Percentiles rank a stretch among this genome's conserved stretches.
Conservation (phyloP, 129 eudicot genomes). For the Escallonia herrerae region DNA sequence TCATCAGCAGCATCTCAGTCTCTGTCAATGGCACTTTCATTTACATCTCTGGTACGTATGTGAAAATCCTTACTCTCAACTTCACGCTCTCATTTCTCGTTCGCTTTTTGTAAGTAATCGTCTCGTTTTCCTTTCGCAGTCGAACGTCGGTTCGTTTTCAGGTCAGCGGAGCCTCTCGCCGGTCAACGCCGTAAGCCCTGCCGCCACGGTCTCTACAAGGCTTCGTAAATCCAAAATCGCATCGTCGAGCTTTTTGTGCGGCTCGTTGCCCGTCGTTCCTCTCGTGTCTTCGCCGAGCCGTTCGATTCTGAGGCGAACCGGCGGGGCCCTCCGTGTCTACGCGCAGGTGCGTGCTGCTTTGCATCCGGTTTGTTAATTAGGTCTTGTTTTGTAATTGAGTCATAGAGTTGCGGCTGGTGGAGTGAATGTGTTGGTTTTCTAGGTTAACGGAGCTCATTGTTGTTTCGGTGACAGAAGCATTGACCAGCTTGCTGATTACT, state of each 20-base stretch:
- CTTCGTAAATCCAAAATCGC: constrained; percentile 17
- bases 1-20: background rate
- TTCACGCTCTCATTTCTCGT: background rate
- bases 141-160: constrained; percentile 51
- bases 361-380: too few relatives aligned
- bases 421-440: too few relatives aligned
- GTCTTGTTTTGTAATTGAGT: too few relatives aligned
- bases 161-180: constrained; percentile 29
- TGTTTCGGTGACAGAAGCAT: too few relatives aligned
- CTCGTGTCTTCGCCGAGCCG: constrained; percentile 29
- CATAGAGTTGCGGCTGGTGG: too few relatives aligned
- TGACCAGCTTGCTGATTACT: background rate
- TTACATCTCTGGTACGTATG: constrained; percentile 54
- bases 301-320: constrained; percentile 13
- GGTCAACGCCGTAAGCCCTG: constrained; percentile 7
- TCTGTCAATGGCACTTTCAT: constrained; percentile 51
- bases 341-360: constrained; percentile 36
- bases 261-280: constrained; percentile 21
- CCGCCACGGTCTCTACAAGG: constrained; percentile 14
- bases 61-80: constrained; percentile 3
- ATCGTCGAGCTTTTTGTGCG: constrained; percentile 34
- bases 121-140: constrained; percentile 28
- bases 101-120: background rate
- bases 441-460: too few relatives aligned
- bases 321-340: constrained; percentile 37